Evolutionary conservation across 2,329 filamentous ascomycete genomes (phyloP), one percentile per base, ranked within the genome.

Genomic region (Rutstroemia sp.): DNA sequence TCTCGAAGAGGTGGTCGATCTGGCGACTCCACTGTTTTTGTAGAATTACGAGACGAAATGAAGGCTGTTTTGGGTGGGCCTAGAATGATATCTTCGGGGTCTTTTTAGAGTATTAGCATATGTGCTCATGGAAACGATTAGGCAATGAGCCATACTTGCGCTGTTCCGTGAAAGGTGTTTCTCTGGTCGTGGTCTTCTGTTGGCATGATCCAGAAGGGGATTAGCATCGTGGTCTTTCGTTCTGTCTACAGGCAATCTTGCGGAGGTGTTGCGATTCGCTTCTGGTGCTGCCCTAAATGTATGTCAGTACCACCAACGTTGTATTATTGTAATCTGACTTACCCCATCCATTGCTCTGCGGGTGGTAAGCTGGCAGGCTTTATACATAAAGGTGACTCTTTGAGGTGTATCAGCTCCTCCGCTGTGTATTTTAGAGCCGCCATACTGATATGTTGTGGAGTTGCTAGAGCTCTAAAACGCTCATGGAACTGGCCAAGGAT

Each of bases 281-380:
- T 70, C 68, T 61, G 62, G 51, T 27, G 64, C 58, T 59, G 63
- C 56, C 58, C 67, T 69, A 45, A 23, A 49, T 57, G 21, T 12
- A 41, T 61, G 63, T 68, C 52, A 68, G 59, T 50, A 57, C 47
- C 21, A 37, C 21, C n/a, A 27, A 23, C 41, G 44, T 38, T 19
- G 17, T 17, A 37, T 37, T 37, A 38, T 41, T 14, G 41, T 46
- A n/a, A 30, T 41, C 25, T 39, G 56, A 57, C 67, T 61, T 78
- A 95, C 88, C 92, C 91, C 90, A 96, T 95, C 92, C 92, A 97
- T 77, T 95, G 89, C 75, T 95, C 90, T 61, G 87, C 81, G 25
- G 90, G 87, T 62, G 91, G 92, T 47, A 96, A 79, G 61, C 79
- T 81, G 61, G 86, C 76, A 48, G 92, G 92, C 73, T 89, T 95